phyloP scores from a whole-genome alignment of 257 asterid species.

The Solanum chilense region DNA sequence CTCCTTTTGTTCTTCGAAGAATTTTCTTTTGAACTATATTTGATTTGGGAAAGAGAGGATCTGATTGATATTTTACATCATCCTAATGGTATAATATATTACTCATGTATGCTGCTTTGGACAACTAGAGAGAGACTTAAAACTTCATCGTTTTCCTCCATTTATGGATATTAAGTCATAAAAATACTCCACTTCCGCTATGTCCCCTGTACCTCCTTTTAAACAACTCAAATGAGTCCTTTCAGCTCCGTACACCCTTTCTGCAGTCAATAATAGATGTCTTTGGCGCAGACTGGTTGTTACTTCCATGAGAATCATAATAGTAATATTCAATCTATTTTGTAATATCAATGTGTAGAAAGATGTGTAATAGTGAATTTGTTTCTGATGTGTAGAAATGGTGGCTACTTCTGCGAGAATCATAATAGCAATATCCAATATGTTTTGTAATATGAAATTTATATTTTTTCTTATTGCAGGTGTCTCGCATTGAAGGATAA shows the following conservation, averaged over 20 bases:
- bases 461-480: slow-evolving; percentile 21
- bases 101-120: neutral
- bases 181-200: neutral
- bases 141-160: neutral
- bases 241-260: neutral
- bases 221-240: neutral
- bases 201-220: neutral
- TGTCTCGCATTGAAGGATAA: slow-evolving; percentile 21
- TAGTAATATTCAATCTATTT: neutral
- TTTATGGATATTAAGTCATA: neutral
- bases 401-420: neutral
- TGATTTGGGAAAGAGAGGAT: neutral
- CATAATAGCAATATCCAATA: neutral
- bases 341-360: neutral
- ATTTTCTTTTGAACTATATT: neutral
- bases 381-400: neutral
- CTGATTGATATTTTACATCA: neutral
- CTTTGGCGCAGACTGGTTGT: neutral
- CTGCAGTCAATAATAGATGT: neutral
- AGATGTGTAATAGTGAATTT: neutral
- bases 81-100: neutral
- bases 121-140: neutral
- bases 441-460: neutral
- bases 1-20: neutral
- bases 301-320: neutral